Evolutionary conservation across 2,329 filamentous ascomycete species (phyloP).

Genomic region (Lecanicillium sp.): DNA sequence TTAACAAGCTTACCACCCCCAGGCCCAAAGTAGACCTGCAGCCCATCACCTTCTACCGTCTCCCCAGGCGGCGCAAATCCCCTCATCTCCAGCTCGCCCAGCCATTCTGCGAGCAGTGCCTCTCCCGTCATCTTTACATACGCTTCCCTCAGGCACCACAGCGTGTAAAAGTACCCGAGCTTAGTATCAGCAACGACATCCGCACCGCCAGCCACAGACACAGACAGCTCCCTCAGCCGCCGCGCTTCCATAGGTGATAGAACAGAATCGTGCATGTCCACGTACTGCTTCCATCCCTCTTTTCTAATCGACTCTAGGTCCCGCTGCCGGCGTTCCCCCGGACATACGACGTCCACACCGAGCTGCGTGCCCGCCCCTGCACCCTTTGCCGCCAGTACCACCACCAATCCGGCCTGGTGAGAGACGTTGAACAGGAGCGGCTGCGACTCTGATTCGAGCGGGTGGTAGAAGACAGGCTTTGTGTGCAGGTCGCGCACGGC

Average conservation of each 20-base stretch:
- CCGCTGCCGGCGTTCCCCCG: constrained; percentile 59
- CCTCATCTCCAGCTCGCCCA: constrained; percentile 63
- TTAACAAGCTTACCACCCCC: constrained; percentile 22
- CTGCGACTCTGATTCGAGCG: constrained; percentile 38
- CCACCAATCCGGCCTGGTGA: constrained; percentile 71
- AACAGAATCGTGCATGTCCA: constrained; percentile 67
- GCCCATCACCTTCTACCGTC: constrained; percentile 10
- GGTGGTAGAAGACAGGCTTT: constrained; percentile 49
- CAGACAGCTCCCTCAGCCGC: constrained; percentile 49
- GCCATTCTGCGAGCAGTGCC: constrained; percentile 67
- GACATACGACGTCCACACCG: constrained; percentile 72
- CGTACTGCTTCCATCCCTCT: constrained; percentile 59
- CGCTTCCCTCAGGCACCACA: constrained; percentile 74
- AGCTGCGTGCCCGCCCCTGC: constrained; percentile 39
- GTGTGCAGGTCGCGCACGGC: constrained; percentile 50
- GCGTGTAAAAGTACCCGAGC: constrained; percentile 66
- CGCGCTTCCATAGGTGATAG: constrained; percentile 57
- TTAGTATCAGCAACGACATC: constrained; percentile 32
- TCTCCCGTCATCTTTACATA: constrained; percentile 82
- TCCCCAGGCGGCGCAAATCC: constrained; percentile 51
- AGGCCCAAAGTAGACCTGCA: constrained; percentile 27
- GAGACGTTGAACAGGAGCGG: constrained; percentile 66
- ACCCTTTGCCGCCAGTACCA: constrained; percentile 50
- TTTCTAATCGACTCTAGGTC: constrained; percentile 50
- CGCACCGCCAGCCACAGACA: constrained; percentile 22